Base-by-base conservation (phyloP, 1,284 basidiomycete species). In the Meira nashicola region DNA sequence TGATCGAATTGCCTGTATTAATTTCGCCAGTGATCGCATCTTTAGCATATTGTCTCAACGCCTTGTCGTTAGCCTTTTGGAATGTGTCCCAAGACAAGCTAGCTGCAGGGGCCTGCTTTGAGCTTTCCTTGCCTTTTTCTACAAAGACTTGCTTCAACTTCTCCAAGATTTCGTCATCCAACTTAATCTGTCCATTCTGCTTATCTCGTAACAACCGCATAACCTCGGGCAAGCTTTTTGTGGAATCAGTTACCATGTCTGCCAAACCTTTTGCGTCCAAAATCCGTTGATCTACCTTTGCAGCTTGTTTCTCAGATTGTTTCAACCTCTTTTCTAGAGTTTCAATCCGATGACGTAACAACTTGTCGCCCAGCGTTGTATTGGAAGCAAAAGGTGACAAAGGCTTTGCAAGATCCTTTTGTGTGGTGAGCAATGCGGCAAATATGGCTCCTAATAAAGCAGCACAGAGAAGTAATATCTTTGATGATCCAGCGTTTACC, bases 91-190 rank as follows among this genome's bases (percentile, higher is more conserved):
- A 51, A 15, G 44, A 47, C 4, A 49, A 10, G 12, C 12, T 23
- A 15, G 46, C 55, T 21, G 14, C 48, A 15, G 38, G 2, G 10
- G 51, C 33, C 11, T 39, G 38, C 8, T 57, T 53, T 41, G 21
- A 17, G 10, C 19, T 44, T 12, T 15, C 39, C 7, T 21, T 44
- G 21, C 73, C 75, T 38, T 53, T 53, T 7, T 14, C 14, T 17
- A 78, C 75, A 61, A 83, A 78, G 12, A 82, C 78, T 54, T 78
- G 77, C 62, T 79, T 78, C 60, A 83, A 75, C 53, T 80, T 77
- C 12, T 70, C 73, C 80, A 80, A 82, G 71, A 82, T 82, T 21
- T 65, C 59, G 4, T 81, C 81, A 55, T 82, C 80, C 55, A 83
- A 75, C 21, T 75, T 71, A 19, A 81, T 60, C 2, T 74, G 65